Evolutionary conservation across 2,329 filamentous ascomycete species (phyloP), one percentile per base, ranked within the genome.

Genomic region (Pseudopithomyces maydicus): DNA sequence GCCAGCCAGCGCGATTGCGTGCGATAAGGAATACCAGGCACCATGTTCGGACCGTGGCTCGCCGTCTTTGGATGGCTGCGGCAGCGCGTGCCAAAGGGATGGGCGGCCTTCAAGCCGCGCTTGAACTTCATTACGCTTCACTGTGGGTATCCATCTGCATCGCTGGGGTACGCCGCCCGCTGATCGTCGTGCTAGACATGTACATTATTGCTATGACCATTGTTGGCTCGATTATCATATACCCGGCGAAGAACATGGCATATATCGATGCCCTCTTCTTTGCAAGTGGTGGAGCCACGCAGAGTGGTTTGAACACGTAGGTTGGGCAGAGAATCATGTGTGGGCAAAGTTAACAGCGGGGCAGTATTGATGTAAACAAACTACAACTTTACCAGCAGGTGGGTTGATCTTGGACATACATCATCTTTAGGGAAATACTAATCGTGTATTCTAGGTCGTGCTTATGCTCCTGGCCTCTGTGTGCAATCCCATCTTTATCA

Each of bases 221-320:
- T 1, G 50, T 93, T 45, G 88, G 87, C 15, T 97, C 93, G 0
- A 79, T 97, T 62, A 81, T 96, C 49, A 75, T 99, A 17, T 97
- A 86, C 66, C 85, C 84, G 17, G 80, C 79, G 3, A 85, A 85
- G 23, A 78, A 86, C 15, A 74, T 97, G 56, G 61, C 76, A 1
- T 99, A 96, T 70, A 90, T 95, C 66, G 93, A 99, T 80, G 88
- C 92, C 2, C 84, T 99, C 15, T 91, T 96, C 81, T 91, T 97
- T 67, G 85, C 90, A n/a, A 88, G 86, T 52, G 94, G 95, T 49
- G 82, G 90, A 55, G 89, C 92, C 61, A 98, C 94, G 0, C 95
- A 99, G 77, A 96, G 92, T 61, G 95, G 95, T 1, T 80, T 99
- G 59, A 99, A 99, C 74, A 91, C 94, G 78, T 80, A 66, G 33